Evolutionary conservation across 176 grass and related monocot genomes (phyloP).

Genomic region (Neostapfia colusana): DNA sequence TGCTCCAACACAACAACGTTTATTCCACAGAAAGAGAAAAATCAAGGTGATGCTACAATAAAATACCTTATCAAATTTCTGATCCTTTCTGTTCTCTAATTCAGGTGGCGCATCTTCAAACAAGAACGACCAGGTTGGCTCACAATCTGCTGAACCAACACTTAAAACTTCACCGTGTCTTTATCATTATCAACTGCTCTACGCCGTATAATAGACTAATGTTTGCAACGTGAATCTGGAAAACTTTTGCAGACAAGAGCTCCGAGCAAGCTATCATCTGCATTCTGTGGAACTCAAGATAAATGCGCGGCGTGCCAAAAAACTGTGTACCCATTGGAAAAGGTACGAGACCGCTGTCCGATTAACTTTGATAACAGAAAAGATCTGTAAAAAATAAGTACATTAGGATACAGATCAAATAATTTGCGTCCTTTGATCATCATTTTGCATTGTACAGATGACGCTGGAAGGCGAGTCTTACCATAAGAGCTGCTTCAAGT

Average conservation of each 20-base stretch:
- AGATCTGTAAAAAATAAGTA: background rate
- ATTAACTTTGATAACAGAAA: background rate
- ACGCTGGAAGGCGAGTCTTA: slow-evolving; percentile 79
- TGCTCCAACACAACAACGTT: background rate
- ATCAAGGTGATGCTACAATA: slow-evolving; percentile 17
- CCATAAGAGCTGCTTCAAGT: slow-evolving; percentile 92
- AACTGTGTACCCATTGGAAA: slow-evolving; percentile 88
- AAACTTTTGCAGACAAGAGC: slow-evolving; percentile 53
- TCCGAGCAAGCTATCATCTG: slow-evolving; percentile 80
- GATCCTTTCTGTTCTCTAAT: background rate
- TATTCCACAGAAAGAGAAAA: background rate
- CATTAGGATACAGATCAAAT: background rate
- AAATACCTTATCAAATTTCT: slow-evolving; percentile 7
- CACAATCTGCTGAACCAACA: background rate
- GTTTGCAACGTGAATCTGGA: too few relatives aligned
- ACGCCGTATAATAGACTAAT: too few relatives aligned
- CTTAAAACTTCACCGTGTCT: background rate
- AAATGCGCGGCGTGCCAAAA: slow-evolving; percentile 92
- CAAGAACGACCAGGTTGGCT: slow-evolving; percentile 63
- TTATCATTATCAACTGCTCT: background rate
- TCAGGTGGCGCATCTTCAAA: slow-evolving; percentile 53
- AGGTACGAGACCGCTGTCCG: slow-evolving; percentile 43
- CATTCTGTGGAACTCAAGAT: slow-evolving; percentile 87
- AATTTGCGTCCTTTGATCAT: background rate
- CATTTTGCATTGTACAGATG: slow-evolving; percentile 61